Conservation (phyloP, 2,329 filamentous ascomycete genomes). For the Capronia coronata region DNA sequence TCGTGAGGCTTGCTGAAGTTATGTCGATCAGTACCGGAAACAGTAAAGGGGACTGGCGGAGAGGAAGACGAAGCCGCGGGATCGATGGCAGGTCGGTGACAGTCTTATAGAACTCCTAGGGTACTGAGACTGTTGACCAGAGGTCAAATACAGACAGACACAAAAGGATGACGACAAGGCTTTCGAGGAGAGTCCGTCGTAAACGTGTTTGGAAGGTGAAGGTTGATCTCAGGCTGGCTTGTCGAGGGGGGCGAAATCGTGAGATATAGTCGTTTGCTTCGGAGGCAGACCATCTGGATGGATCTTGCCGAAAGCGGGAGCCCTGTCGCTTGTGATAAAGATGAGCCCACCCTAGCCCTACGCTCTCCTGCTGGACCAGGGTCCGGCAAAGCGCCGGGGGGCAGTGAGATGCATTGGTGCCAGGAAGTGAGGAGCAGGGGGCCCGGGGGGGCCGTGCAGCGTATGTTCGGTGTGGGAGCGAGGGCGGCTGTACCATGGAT, state of each 20-base stretch:
- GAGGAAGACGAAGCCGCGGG: slow-evolving; percentile 3
- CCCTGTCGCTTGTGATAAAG: slow-evolving; percentile 9
- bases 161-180: not conserved
- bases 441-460: slow-evolving; percentile 3
- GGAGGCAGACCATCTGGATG: not conserved
- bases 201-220: not conserved
- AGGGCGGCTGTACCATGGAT: slow-evolving; percentile 8
- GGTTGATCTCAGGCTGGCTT: slow-evolving; percentile 15
- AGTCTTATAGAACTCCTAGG: no score
- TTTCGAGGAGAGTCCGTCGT: slow-evolving; percentile 2
- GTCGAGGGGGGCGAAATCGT: slow-evolving; percentile 23
- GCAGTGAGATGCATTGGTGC: slow-evolving; percentile 1
- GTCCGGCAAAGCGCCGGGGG: not conserved
- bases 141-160: no score
- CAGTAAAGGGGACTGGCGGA: slow-evolving; percentile 3
- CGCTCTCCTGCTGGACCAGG: slow-evolving; percentile 1
- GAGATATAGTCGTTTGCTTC: slow-evolving; percentile 21
- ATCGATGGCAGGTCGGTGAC: not conserved
- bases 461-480: slow-evolving; percentile 12
- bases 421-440: slow-evolving; percentile 4
- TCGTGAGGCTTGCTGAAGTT: slow-evolving; percentile 26
- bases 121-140: no score
- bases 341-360: slow-evolving; percentile 15
- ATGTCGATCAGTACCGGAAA: slow-evolving; percentile 25
- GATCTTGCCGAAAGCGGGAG: slow-evolving; percentile 20